Conservation (phyloP, 495 filamentous ascomycete genomes). For the Hypoxylon cercidicola region DNA sequence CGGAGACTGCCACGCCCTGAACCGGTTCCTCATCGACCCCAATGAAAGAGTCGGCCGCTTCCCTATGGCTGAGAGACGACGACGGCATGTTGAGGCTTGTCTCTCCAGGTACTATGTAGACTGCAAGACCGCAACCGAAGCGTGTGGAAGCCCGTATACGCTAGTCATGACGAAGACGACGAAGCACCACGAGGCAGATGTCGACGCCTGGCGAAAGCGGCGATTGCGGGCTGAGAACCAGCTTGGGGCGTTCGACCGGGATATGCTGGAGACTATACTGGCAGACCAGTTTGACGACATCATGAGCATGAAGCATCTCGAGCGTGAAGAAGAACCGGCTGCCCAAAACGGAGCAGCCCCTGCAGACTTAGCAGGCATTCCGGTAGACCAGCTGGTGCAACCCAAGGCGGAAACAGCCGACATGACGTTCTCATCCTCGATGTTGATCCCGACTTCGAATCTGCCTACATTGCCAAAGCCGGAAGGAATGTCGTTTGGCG, state of each 20-base stretch:
- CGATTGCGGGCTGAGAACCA: neutral
- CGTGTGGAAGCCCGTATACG: neutral
- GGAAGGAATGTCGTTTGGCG: no score
- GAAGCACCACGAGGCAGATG: neutral
- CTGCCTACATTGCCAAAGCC: no score
- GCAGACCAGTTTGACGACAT: constrained; percentile 15
- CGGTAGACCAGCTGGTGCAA: neutral
- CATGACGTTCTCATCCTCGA: no score
- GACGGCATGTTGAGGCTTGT: neutral
- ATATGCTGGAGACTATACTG: constrained; percentile 7
- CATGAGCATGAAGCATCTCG: constrained; percentile 6
- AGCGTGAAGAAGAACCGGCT: neutral
- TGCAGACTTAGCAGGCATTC: no score
- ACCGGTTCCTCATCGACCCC: constrained; percentile 21
- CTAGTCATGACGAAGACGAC: constrained; percentile 12
- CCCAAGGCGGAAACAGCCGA: neutral
- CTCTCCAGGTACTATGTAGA: neutral
- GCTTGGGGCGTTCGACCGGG: constrained; percentile 5
- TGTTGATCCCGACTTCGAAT: no score
- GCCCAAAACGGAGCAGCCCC: neutral
- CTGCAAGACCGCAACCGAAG: neutral
- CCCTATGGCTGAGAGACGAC: neutral
- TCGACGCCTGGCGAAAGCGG: constrained; percentile 5
- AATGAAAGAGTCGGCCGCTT: constrained; percentile 4
- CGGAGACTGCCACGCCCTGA: constrained; percentile 21